These are phyloP conservation scores for Neoboletus magnificus DNA, from an alignment of 768 basidiomycete species.

Conservation along the genomic window DNA sequence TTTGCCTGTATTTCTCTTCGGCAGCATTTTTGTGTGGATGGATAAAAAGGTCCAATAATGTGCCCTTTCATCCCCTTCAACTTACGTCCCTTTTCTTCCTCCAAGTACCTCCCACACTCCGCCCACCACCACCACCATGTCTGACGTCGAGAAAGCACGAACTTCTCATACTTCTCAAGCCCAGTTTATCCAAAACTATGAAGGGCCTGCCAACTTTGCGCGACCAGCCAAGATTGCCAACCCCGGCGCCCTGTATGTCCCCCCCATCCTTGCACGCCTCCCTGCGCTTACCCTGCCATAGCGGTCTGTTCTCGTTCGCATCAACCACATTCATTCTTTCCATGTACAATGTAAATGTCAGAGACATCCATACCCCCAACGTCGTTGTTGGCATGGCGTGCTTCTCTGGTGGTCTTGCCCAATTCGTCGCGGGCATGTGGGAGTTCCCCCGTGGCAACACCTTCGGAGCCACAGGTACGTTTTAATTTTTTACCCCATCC, in stretches of 20 bases:
- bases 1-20: slow-evolving; percentile 15
- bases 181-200: slow-evolving; percentile 18
- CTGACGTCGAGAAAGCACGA: slow-evolving; percentile 36
- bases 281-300: slow-evolving; percentile 22
- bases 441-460: slow-evolving; percentile 67
- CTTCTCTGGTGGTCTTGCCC: slow-evolving; percentile 79
- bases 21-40: slow-evolving; percentile 5
- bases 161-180: slow-evolving; percentile 20
- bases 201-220: slow-evolving; percentile 14
- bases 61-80: background rate
- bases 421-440: slow-evolving; percentile 91
- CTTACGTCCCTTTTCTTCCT: background rate
- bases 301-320: slow-evolving; percentile 80
- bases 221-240: slow-evolving; percentile 47
- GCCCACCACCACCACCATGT: slow-evolving; percentile 20
- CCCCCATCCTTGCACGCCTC: background rate
- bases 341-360: slow-evolving; percentile 61
- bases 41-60: slow-evolving; percentile 17
- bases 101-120: background rate
- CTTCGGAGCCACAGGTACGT: slow-evolving; percentile 70
- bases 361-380: slow-evolving; percentile 56
- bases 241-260: slow-evolving; percentile 41
- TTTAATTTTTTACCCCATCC: background rate
- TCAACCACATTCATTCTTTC: slow-evolving; percentile 80
- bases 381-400: slow-evolving; percentile 84